Evolutionary conservation across 164 flowering plant species (phyloP).

Genomic region (Buxus sempervirens): DNA sequence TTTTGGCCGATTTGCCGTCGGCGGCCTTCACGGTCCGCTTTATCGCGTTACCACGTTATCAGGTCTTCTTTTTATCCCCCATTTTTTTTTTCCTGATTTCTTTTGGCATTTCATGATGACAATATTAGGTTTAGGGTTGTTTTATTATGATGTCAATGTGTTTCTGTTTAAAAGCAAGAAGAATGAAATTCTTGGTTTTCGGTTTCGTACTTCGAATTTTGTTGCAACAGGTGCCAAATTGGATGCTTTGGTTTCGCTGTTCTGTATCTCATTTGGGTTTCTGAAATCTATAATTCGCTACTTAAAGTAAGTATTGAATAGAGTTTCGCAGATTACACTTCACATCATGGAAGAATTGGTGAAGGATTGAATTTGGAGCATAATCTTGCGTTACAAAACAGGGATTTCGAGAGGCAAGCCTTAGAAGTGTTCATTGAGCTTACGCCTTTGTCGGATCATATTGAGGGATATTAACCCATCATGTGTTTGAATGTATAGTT

Average conservation of each 20-base stretch:
- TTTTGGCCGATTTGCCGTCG: constrained; percentile 71
- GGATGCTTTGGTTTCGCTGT: background rate
- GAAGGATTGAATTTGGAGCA: background rate
- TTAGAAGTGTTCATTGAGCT: too few species aligned
- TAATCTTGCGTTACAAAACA: background rate
- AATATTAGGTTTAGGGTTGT: background rate
- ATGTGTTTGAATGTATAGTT: too few species aligned
- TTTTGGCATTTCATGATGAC: background rate
- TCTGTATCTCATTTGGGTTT: background rate
- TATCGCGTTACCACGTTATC: constrained; percentile 60
- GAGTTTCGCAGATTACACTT: background rate
- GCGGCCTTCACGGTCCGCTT: constrained; percentile 71
- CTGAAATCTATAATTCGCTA: too few species aligned
- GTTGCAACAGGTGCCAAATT: background rate
- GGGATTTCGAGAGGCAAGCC: background rate
- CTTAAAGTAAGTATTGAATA: too few species aligned
- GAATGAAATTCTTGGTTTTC: background rate
- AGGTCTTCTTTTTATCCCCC: constrained; percentile 28
- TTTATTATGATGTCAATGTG: background rate
- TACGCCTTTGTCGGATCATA: too few species aligned
- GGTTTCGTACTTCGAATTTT: background rate
- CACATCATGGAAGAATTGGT: background rate
- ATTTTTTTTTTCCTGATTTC: background rate
- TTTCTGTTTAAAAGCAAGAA: background rate
- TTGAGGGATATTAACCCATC: too few species aligned